phyloP scores from a whole-genome alignment of 1,284 basidiomycete species.

The Sanghuangporus sanghuang region DNA sequence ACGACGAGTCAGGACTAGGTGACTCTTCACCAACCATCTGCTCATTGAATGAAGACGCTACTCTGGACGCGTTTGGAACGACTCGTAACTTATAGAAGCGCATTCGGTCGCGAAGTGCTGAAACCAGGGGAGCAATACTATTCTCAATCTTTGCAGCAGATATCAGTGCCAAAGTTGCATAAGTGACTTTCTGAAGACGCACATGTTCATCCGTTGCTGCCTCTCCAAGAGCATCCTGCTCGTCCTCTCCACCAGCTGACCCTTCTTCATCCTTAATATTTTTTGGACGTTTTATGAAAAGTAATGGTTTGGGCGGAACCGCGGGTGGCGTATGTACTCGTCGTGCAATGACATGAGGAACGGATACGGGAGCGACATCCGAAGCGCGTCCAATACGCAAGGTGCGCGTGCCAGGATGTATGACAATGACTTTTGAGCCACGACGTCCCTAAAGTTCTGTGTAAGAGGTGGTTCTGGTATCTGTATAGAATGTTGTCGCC shows the following conservation, averaged over 20 bases:
- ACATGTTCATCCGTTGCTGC: conserved; percentile 51
- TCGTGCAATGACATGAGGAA: conserved; percentile 75
- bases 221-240: conserved; percentile 42
- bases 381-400: conserved; percentile 87
- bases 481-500: neutral
- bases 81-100: conserved; percentile 83
- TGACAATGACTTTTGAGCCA: conserved; percentile 77
- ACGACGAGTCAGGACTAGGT: conserved; percentile 75
- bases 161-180: neutral
- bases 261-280: conserved; percentile 27
- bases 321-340: conserved; percentile 46
- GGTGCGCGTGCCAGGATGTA: conserved; percentile 89
- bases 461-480: conserved; percentile 12
- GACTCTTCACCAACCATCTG: conserved; percentile 78
- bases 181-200: conserved; percentile 23
- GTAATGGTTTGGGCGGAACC: conserved; percentile 37
- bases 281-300: conserved; percentile 49
- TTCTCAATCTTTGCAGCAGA: conserved; percentile 50
- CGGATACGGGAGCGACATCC: conserved; percentile 72
- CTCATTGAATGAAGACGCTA: conserved; percentile 72
- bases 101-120: conserved; percentile 80
- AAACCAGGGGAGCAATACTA: conserved; percentile 67
- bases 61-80: conserved; percentile 66
- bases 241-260: conserved; percentile 23
- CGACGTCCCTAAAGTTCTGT: conserved; percentile 42